Evolutionary conservation across 2,329 filamentous ascomycete species (phyloP), one percentile per base, ranked within the genome.

Genomic region (Microdochium bolleyi): DNA sequence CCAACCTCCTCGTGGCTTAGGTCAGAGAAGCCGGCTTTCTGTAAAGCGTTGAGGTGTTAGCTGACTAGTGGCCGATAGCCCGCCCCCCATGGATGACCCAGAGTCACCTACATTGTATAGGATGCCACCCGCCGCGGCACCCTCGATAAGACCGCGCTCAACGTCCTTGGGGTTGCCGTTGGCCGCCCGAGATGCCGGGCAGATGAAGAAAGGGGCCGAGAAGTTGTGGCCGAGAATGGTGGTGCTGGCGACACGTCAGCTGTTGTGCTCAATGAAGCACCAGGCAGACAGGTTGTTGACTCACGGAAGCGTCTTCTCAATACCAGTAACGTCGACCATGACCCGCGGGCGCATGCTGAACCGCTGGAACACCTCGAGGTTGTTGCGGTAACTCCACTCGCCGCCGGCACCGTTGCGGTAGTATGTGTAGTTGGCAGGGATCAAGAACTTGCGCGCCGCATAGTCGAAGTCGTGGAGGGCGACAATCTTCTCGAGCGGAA

Each of bases 341-440:
- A 73, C 69, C 51, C 75, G 69, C 9, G 78, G 76, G 50, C 73
- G 70, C 44, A 80, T 66, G 49, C 67, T 67, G 59, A 75, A 77
- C 14, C 75, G 72, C 55, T 70, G 66, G 63, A 71, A 82, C 25
- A 74, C 70, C 63, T 82, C 79, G 5, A 81, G 69, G 64, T 82
- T 82, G 63, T 80, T 79, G 49, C 78, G 71, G 64, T 80, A 80
- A 1, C 71, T 73, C 72, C 73, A 81, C 64, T 81, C 78, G 54
- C 77, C 78, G 3, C 70, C 77, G 3, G 77, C 77, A 21, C 77
- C 78, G 57, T 77, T 79, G 54, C 76, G 74, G 65, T 81, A 81
- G 64, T 79, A 81, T n/a, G 77, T 78, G 64, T 77, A 81, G 59
- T 76, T 72, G 22, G 64, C 60, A 13, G 58, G 55, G 53, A 75